Evolutionary conservation across 2,329 filamentous ascomycete species (phyloP).

Genomic region (Monilinia polystroma): DNA sequence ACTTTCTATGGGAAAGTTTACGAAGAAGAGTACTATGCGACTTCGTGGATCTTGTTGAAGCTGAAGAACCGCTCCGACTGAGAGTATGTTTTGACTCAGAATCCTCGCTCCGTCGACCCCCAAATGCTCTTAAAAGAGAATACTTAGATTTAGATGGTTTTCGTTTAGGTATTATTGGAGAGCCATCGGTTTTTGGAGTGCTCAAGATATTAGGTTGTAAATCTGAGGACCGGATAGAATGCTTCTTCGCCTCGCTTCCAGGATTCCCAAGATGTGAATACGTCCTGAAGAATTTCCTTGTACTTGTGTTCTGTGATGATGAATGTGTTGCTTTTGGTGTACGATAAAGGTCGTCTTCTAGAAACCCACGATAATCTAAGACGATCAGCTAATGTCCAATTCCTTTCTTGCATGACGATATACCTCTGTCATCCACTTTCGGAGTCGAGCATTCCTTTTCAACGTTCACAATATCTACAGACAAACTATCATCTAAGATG

Average conservation of each 20-base stretch:
- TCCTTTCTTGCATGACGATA: background rate
- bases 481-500: constrained; percentile 29
- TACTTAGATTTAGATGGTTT: constrained; percentile 37
- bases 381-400: background rate
- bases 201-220: background rate
- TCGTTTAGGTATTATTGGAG: constrained; percentile 31
- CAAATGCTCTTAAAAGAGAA: constrained; percentile 37
- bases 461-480: constrained; percentile 21
- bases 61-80: background rate
- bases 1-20: constrained; percentile 32
- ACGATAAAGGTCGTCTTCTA: background rate
- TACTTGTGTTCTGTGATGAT: constrained; percentile 32
- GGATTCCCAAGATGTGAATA: constrained; percentile 29
- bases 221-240: constrained; percentile 17
- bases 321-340: constrained; percentile 35
- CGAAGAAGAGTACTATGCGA: constrained; percentile 30
- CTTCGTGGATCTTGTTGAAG: constrained; percentile 17
- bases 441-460: background rate
- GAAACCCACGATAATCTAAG: background rate
- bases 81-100: constrained; percentile 22
- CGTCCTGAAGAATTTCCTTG: constrained; percentile 35
- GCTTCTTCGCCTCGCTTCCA: constrained; percentile 25
- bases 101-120: constrained; percentile 27
- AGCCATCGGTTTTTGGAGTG: constrained; percentile 8
- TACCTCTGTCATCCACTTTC: background rate